These are phyloP conservation scores for Eucalyptus fibrosa DNA, from an alignment of 345 rosid species.

Conservation along the genomic window DNA sequence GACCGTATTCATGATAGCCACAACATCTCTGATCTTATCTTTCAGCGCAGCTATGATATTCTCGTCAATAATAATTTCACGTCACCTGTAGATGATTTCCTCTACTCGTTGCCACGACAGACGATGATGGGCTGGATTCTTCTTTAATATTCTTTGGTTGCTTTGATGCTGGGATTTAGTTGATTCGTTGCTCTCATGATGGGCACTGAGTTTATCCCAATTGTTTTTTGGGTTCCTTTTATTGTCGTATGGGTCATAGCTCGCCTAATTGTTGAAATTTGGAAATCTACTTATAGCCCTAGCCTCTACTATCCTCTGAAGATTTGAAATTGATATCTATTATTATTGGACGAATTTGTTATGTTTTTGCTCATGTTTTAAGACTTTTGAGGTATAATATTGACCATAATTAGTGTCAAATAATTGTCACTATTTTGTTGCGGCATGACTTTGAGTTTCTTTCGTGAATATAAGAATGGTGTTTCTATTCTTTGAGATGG, in stretches of 20 bases:
- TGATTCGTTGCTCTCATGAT: rapidly evolving
- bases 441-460: rapidly evolving
- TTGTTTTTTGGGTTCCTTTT: rapidly evolving
- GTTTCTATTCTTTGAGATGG: no score
- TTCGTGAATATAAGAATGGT: no score
- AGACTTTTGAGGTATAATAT: background rate
- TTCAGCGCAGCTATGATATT: rapidly evolving
- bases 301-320: background rate
- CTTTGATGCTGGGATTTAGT: rapidly evolving
- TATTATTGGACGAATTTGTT: background rate
- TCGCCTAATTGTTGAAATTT: rapidly evolving
- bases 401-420: no score
- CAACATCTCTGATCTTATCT: rapidly evolving
- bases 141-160: rapidly evolving
- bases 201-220: background rate
- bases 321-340: background rate
- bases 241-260: rapidly evolving
- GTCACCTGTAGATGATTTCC: rapidly evolving
- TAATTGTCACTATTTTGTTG: no score
- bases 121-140: rapidly evolving
- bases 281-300: rapidly evolving
- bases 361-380: background rate
- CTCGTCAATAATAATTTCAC: rapidly evolving
- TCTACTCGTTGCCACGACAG: background rate
- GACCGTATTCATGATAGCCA: rapidly evolving